Percentiles rank a stretch among this genome's conserved stretches.
Conservation (phyloP, 768 basidiomycete species). For the Dendrothele bispora region DNA sequence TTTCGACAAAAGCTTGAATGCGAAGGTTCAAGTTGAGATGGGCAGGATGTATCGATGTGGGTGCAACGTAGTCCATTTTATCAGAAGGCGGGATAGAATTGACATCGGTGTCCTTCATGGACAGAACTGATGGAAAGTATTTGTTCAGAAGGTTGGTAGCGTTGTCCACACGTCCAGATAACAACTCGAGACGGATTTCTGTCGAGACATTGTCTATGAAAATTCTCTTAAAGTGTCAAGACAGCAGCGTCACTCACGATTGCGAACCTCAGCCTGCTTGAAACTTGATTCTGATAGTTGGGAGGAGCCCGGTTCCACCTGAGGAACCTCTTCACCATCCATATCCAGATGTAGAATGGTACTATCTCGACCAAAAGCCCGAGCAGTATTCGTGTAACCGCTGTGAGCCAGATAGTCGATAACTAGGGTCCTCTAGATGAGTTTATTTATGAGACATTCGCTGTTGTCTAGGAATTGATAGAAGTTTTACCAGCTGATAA, state of each 20-base stretch:
- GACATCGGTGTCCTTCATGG: slow-evolving; percentile 15
- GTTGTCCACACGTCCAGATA: slow-evolving; percentile 73
- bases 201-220: slow-evolving; percentile 2
- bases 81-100: slow-evolving; percentile 29
- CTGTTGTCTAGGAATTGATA: background rate
- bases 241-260: slow-evolving; percentile 42
- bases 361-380: slow-evolving; percentile 65
- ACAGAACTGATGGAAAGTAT: slow-evolving; percentile 76
- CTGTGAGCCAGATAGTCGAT: slow-evolving; percentile 77
- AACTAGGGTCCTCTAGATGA: slow-evolving; percentile 59
- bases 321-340: slow-evolving; percentile 66
- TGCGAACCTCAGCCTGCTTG: slow-evolving; percentile 48
- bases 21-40: slow-evolving; percentile 84
- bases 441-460: background rate
- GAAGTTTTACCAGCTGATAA: slow-evolving; percentile 42
- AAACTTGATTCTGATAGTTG: slow-evolving; percentile 39
- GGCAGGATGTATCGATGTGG: slow-evolving; percentile 68
- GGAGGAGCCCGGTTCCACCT: slow-evolving; percentile 4
- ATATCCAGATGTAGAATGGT: slow-evolving; percentile 61
- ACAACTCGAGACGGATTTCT: slow-evolving; percentile 74
- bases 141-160: slow-evolving; percentile 65
- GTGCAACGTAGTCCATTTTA: slow-evolving; percentile 47
- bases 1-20: slow-evolving; percentile 86
- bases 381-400: slow-evolving; percentile 70
- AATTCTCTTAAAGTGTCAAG: too few species aligned